Evolutionary conservation across 352 stramenopile species (phyloP).

Genomic region (Salisapilia sapeloensis): DNA sequence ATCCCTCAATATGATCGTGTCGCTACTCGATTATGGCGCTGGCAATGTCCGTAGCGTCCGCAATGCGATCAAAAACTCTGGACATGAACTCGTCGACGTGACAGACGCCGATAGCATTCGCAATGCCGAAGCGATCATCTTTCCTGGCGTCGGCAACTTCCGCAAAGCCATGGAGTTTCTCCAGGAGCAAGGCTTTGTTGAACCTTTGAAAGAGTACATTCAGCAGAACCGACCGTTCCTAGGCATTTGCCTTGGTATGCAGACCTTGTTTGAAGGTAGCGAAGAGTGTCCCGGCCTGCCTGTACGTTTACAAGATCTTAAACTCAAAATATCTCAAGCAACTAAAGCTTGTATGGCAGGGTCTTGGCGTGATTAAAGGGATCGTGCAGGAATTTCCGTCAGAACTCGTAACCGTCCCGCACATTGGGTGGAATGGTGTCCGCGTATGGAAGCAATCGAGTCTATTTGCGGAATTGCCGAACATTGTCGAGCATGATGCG

Average conservation of each 20-base stretch:
- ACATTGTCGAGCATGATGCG: constrained; percentile 10
- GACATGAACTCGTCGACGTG: constrained; percentile 82
- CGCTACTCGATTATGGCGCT: constrained; percentile 96
- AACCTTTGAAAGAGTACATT: constrained; percentile 82
- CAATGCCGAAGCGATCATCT: constrained; percentile 71
- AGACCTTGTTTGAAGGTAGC: constrained; percentile 94
- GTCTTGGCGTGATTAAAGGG: constrained; percentile 88
- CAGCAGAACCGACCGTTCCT: constrained; percentile 83
- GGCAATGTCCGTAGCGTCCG: constrained; percentile 95
- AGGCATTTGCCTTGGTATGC: constrained; percentile 97
- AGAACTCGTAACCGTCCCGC: constrained; percentile 76
- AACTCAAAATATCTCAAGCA: neutral
- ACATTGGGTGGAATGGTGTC: constrained; percentile 98
- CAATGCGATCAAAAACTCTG: constrained; percentile 89
- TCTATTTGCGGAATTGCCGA: constrained; percentile 31
- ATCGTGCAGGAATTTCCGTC: constrained; percentile 82
- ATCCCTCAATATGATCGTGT: no score
- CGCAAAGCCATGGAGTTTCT: constrained; percentile 87
- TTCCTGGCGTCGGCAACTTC: constrained; percentile 77
- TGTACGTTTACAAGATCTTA: constrained; percentile 1
- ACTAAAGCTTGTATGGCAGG: constrained; percentile 15
- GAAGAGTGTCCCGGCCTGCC: constrained; percentile 81
- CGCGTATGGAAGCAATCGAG: constrained; percentile 75
- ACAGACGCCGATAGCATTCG: constrained; percentile 81
- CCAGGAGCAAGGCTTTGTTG: constrained; percentile 72